A percentile compares a stretch with the other conserved stretches of the same genome.
Evolutionary conservation across 805 yeast genomes (phyloP).

Genomic region (Hanseniaspora singularis): DNA sequence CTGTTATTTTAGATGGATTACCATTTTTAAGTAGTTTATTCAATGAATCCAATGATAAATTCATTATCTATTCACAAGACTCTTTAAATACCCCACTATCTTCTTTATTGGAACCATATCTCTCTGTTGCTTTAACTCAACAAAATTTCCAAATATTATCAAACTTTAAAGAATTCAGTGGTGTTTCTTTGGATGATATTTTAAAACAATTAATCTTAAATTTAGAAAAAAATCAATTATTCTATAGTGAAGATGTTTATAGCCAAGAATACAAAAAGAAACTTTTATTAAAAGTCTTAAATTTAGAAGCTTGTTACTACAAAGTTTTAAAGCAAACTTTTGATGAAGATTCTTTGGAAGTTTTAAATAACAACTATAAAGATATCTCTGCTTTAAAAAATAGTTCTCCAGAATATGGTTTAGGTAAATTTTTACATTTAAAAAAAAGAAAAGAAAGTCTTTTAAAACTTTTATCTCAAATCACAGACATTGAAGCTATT

Average conservation of each 20-base stretch:
- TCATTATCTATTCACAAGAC: constrained; percentile 15
- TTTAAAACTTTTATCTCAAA: neutral
- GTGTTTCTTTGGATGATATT: constrained; percentile 9
- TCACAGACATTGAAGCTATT: constrained; percentile 38
- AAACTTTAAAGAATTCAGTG: constrained; percentile 10
- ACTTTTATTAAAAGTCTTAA: constrained; percentile 31
- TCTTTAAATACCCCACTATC: constrained; percentile 33
- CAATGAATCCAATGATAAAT: constrained; percentile 15
- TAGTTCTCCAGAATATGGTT: constrained; percentile 75
- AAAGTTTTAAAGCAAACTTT: constrained; percentile 63
- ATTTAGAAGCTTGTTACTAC: constrained; percentile 63
- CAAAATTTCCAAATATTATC: constrained; percentile 51
- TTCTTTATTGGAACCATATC: constrained; percentile 39
- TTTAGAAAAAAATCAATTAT: constrained; percentile 10
- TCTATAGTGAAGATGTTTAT: constrained; percentile 13
- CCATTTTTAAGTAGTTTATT: constrained; percentile 9
- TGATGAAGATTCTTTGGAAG: constrained; percentile 36
- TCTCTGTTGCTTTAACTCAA: constrained; percentile 54
- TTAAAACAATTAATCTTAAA: constrained; percentile 12
- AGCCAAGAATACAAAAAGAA: constrained; percentile 7
- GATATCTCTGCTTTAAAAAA: constrained; percentile 34
- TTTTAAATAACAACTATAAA: constrained; percentile 46
- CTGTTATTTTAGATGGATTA: constrained; percentile 13
- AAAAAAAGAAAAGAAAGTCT: constrained; percentile 37
- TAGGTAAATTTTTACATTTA: constrained; percentile 55